Conservation (phyloP, 2,329 filamentous ascomycete genomes). For the Emmonsia crescens region DNA sequence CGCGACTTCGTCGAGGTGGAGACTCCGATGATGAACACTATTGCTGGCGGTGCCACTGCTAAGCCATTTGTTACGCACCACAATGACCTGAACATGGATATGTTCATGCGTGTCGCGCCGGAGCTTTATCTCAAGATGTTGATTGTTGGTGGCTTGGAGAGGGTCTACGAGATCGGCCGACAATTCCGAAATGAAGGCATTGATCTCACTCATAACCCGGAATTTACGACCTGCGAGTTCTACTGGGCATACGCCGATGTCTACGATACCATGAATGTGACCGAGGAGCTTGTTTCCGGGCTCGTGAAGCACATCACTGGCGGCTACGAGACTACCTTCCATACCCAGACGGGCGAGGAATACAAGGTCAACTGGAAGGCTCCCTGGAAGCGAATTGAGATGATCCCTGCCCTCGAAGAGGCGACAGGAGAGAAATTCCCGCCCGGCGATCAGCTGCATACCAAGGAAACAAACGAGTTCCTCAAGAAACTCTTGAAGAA, state of each 20-base stretch:
- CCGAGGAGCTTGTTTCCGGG: conserved; percentile 83
- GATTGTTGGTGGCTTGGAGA: conserved; percentile 85
- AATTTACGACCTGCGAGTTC: conserved; percentile 97
- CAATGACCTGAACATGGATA: conserved; percentile 88
- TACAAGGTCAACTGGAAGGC: conserved; percentile 93
- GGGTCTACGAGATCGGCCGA: conserved; percentile 90
- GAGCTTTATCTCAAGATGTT: conserved; percentile 96
- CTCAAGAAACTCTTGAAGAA: conserved; percentile 75
- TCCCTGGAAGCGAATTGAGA: conserved; percentile 87
- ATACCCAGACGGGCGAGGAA: conserved; percentile 72
- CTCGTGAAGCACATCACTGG: conserved; percentile 85
- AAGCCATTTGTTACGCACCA: conserved; percentile 92
- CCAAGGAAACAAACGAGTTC: conserved; percentile 78
- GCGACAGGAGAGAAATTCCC: conserved; percentile 90
- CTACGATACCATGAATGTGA: conserved; percentile 81
- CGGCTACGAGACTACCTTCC: conserved; percentile 72
- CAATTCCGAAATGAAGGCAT: conserved; percentile 93
- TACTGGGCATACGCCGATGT: conserved; percentile 91
- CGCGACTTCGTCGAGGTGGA: conserved; percentile 88
- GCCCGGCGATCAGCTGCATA: conserved; percentile 78
- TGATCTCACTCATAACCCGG: conserved; percentile 91
- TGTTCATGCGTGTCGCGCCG: conserved; percentile 90
- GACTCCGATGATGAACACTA: conserved; percentile 94
- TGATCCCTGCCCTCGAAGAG: conserved; percentile 89
- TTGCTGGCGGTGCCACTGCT: conserved; percentile 89